phyloP scores from a whole-genome alignment of 2,329 filamentous ascomycete genomes.

The Aspergillus spinulosporus region DNA sequence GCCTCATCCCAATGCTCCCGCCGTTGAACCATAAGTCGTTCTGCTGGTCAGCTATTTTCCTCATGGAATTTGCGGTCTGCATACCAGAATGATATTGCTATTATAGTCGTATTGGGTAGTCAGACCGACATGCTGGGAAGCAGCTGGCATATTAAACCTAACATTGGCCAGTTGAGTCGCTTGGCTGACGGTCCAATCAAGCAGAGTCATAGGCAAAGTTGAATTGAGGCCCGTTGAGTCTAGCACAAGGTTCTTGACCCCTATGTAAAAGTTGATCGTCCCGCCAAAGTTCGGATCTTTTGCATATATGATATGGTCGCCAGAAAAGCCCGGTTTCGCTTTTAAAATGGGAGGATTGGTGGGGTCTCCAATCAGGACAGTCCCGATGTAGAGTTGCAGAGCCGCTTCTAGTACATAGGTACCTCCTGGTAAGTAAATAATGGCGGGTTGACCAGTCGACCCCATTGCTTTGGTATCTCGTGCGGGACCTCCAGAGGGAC shows the following conservation, averaged over 20 bases:
- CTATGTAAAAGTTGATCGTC: slow-evolving; percentile 39
- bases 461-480: slow-evolving; percentile 29
- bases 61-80: background rate
- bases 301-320: slow-evolving; percentile 58
- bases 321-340: slow-evolving; percentile 53
- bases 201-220: slow-evolving; percentile 29
- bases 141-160: slow-evolving; percentile 38
- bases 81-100: slow-evolving; percentile 33
- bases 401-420: slow-evolving; percentile 28
- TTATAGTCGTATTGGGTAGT: slow-evolving; percentile 33
- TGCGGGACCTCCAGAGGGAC: slow-evolving; percentile 27
- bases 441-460: slow-evolving; percentile 33
- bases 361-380: slow-evolving; percentile 42
- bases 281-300: slow-evolving; percentile 35
- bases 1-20: slow-evolving; percentile 32
- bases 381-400: slow-evolving; percentile 34
- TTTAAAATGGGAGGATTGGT: slow-evolving; percentile 53
- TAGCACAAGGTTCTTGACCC: slow-evolving; percentile 41
- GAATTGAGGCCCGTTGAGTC: slow-evolving; percentile 36
- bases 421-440: slow-evolving; percentile 34
- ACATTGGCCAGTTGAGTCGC: slow-evolving; percentile 42
- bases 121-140: slow-evolving; percentile 36
- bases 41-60: slow-evolving; percentile 15
- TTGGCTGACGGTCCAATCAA: slow-evolving; percentile 45
- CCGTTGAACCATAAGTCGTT: slow-evolving; percentile 31